Conservation (phyloP, 176 grass and related monocot species). For the Luzula sylvatica region DNA sequence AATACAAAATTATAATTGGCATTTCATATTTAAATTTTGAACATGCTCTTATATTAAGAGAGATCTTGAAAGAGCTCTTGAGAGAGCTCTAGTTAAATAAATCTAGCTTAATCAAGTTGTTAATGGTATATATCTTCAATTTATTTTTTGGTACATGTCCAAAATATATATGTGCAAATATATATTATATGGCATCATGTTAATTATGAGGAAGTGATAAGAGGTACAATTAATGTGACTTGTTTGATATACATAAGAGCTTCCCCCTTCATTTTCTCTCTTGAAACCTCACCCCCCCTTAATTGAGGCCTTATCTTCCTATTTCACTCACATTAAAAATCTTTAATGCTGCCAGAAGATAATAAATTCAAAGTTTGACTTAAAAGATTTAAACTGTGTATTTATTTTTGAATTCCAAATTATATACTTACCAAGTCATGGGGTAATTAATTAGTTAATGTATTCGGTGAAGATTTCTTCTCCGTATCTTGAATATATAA, state of each 20-base stretch:
- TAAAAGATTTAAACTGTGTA: constrained; percentile 15
- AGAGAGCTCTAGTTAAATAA: no score
- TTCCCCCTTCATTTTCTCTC: constrained; percentile 19
- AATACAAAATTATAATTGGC: no score
- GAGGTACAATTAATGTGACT: constrained; percentile 44
- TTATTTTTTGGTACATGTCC: constrained; percentile 5
- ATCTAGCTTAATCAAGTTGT: no score
- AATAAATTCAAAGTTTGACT: constrained; percentile 72
- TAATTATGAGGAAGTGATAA: constrained; percentile 48
- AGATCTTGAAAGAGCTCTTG: no score
- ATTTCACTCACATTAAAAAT: constrained; percentile 33
- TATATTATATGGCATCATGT: constrained; percentile 34
- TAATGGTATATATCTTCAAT: background rate
- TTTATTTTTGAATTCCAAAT: constrained; percentile 3
- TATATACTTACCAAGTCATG: no score
- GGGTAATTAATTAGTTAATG: constrained; percentile 6
- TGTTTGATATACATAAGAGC: constrained; percentile 55
- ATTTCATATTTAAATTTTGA: no score
- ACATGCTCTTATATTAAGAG: no score
- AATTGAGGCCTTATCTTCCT: constrained; percentile 23
- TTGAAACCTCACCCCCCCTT: constrained; percentile 24
- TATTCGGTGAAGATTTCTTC: constrained; percentile 12
- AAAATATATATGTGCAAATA: no score
- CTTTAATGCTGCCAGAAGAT: constrained; percentile 50
- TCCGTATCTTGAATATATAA: constrained; percentile 4